Percentiles rank a stretch among this genome's conserved stretches.
Evolutionary conservation across 495 filamentous ascomycete species (phyloP).

Genomic region (Polyplosphaeria fusca): DNA sequence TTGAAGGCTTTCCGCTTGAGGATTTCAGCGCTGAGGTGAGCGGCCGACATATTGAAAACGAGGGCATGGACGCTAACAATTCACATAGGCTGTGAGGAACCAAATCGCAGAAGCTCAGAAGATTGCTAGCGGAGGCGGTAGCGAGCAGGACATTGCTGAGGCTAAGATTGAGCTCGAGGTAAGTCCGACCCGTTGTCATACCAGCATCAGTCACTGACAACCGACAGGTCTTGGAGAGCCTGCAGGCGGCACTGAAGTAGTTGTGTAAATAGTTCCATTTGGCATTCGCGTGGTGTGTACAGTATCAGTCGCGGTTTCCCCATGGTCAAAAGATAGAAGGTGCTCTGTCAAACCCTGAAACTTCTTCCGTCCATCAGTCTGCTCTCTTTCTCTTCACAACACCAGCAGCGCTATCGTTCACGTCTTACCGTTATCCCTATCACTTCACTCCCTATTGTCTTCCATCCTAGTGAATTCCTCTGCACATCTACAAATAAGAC

Average conservation of each 20-base stretch:
- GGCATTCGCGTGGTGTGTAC: constrained; percentile 23
- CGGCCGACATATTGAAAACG: constrained; percentile 7
- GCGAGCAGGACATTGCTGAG: constrained; percentile 96
- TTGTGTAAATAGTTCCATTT: constrained; percentile 31
- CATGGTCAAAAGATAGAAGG: constrained; percentile 25
- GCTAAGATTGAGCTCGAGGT: constrained; percentile 99
- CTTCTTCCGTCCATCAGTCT: neutral
- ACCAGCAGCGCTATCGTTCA: constrained; percentile 17
- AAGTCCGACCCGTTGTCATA: constrained; percentile 30
- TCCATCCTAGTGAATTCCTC: neutral
- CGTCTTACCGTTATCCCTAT: constrained; percentile 27
- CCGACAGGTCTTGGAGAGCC: constrained; percentile 44
- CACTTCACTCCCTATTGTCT: neutral
- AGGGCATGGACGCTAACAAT: neutral
- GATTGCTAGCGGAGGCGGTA: constrained; percentile 83
- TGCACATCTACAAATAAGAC: constrained; percentile 7
- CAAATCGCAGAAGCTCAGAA: constrained; percentile 93
- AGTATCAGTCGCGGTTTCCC: constrained; percentile 20
- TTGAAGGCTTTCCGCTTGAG: constrained; percentile 90
- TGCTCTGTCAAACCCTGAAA: constrained; percentile 18
- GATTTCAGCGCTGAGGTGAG: constrained; percentile 85
- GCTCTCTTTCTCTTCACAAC: constrained; percentile 16
- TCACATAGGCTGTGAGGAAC: constrained; percentile 56
- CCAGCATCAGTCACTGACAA: constrained; percentile 5
- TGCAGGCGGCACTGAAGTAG: constrained; percentile 48